Evolutionary conservation across 2,329 filamentous ascomycete genomes (phyloP).

Genomic region (Claviceps sp.): DNA sequence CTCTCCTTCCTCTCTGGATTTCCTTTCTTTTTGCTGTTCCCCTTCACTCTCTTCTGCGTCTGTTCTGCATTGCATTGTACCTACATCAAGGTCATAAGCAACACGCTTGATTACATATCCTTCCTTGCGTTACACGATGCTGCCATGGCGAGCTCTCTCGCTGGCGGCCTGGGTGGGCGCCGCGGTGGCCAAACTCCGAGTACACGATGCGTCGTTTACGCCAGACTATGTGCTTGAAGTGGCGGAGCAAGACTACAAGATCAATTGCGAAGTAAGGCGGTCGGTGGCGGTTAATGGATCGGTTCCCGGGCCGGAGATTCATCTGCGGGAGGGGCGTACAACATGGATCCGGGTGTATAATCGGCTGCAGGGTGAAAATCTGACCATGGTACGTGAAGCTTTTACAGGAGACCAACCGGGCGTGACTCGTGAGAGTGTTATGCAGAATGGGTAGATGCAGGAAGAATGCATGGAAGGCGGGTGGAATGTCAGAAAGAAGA

Average conservation of each 20-base stretch:
- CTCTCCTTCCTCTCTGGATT: no score
- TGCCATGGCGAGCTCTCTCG: not conserved
- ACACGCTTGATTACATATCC: no score
- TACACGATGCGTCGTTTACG: slow-evolving; percentile 17
- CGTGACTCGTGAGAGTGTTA: no score
- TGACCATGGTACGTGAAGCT: slow-evolving; percentile 36
- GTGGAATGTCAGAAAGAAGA: not conserved
- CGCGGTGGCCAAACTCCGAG: not conserved
- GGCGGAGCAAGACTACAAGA: slow-evolving; percentile 23
- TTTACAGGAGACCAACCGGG: no score
- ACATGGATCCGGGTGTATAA: slow-evolving; percentile 48
- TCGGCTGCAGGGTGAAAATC: slow-evolving; percentile 35
- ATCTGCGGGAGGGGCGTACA: slow-evolving; percentile 29
- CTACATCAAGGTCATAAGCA: no score
- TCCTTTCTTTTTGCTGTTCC: no score
- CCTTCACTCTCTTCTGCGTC: no score
- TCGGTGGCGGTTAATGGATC: slow-evolving; percentile 36
- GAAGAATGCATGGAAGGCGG: not conserved
- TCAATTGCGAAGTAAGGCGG: slow-evolving; percentile 9
- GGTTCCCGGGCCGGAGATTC: slow-evolving; percentile 35
- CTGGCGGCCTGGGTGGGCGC: not conserved
- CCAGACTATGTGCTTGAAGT: slow-evolving; percentile 35
- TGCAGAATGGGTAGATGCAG: not conserved
- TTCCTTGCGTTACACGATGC: not conserved
- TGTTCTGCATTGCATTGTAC: no score